Conservation (phyloP, 1,284 basidiomycete species). For the Puccinia hordei region DNA sequence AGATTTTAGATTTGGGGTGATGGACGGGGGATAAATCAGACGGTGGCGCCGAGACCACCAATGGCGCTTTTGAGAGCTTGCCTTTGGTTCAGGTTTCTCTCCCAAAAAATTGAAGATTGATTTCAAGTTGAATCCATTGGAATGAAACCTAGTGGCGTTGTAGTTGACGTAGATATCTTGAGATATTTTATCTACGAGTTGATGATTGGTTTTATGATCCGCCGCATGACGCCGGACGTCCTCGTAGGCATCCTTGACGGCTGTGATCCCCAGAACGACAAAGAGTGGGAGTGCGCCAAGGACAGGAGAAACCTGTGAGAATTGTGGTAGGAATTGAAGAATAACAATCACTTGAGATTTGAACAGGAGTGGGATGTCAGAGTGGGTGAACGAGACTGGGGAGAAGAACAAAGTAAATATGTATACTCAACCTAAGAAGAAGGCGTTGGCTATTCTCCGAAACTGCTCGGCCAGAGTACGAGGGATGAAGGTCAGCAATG, state of each 20-base stretch:
- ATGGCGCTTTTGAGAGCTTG: conserved; percentile 1
- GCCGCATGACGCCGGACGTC: conserved; percentile 96
- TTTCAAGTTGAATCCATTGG: conserved; percentile 69
- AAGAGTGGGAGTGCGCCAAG: conserved; percentile 90
- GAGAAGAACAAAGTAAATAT: not conserved
- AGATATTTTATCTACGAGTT: conserved; percentile 52
- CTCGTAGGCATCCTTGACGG: conserved; percentile 92
- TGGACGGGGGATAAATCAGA: not conserved
- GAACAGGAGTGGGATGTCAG: conserved; percentile 3
- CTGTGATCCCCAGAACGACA: conserved; percentile 83
- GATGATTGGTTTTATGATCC: conserved; percentile 75
- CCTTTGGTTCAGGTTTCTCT: not conserved
- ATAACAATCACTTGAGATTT: conserved; percentile 69
- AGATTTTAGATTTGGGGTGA: conserved; percentile 28
- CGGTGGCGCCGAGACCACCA: conserved; percentile 34
- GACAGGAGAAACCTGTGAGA: conserved; percentile 88
- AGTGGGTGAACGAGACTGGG: not conserved
- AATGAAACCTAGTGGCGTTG: conserved; percentile 40
- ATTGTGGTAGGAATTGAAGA: conserved; percentile 90
- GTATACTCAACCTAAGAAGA: conserved; percentile 56
- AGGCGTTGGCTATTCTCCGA: conserved; percentile 75
- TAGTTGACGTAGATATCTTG: conserved; percentile 67
- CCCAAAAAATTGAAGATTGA: conserved; percentile 63
- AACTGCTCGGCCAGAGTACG: conserved; percentile 88
- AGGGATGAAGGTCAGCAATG: conserved; percentile 81